Percentiles rank a stretch among this genome's conserved stretches.
Conservation (phyloP, 2,329 filamentous ascomycete species). For the Penicillium sp. region DNA sequence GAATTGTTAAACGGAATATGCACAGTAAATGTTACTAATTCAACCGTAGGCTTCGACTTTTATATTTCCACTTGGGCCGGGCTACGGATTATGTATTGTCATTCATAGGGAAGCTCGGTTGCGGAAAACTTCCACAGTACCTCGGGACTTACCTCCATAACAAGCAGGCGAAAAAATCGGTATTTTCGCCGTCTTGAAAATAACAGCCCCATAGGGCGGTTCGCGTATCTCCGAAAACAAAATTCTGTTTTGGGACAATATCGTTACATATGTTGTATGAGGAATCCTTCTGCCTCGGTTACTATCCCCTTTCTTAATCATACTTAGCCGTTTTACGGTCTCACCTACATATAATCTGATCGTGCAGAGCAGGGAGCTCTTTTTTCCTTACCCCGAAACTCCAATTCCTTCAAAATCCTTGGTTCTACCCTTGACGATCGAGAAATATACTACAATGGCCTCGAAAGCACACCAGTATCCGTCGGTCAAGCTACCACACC, state of each 20-base stretch:
- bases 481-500: slow-evolving; percentile 47
- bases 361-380: not conserved
- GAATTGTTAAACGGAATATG: slow-evolving; percentile 10
- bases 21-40: not conserved
- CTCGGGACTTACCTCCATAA: not conserved
- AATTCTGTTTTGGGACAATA: not conserved
- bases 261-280: not conserved
- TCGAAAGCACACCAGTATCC: slow-evolving; percentile 28
- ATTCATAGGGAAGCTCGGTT: not conserved
- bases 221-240: not conserved
- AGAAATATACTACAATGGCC: slow-evolving; percentile 7
- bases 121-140: slow-evolving; percentile 1
- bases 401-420: not conserved
- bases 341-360: slow-evolving; percentile 3
- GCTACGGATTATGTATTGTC: not conserved
- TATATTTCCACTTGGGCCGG: not conserved
- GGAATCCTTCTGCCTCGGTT: slow-evolving; percentile 3
- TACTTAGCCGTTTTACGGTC: not conserved
- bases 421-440: not conserved
- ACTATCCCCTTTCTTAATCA: not conserved
- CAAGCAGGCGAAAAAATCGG: not conserved
- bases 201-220: not conserved
- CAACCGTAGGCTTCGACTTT: not conserved
- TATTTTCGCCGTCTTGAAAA: not conserved
- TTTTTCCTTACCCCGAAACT: not conserved